Percentiles rank a stretch among this genome's conserved stretches.
These are phyloP conservation scores for Sporisorium sorghi DNA, from an alignment of 1,284 basidiomycete species.

Conservation along the genomic window DNA sequence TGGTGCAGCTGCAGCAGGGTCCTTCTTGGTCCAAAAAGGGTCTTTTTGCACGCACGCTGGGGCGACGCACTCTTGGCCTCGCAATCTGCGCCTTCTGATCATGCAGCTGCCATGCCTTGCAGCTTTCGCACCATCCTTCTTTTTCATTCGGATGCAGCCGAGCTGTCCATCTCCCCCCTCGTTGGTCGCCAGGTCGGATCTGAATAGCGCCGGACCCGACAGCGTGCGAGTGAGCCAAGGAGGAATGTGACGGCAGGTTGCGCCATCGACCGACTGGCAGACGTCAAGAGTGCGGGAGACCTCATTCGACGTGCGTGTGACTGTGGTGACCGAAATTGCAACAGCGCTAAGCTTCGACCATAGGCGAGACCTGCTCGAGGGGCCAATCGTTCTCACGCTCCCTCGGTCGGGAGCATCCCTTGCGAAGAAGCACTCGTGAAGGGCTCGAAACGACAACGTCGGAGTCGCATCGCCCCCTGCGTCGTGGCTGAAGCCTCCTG, in stretches of 20 bases:
- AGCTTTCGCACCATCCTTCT: no score
- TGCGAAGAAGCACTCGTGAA: no score
- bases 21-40: conserved; percentile 79
- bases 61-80: conserved; percentile 72
- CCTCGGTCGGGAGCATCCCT: no score
- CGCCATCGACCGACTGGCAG: neutral
- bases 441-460: no score
- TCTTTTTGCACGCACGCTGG: neutral
- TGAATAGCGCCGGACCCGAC: no score
- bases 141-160: no score
- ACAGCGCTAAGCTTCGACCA: neutral
- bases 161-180: no score
- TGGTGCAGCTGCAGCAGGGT: conserved; percentile 11
- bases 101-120: neutral
- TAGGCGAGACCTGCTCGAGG: neutral
- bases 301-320: neutral
- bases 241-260: neutral
- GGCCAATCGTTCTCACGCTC: neutral
- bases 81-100: neutral
- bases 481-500: neutral
- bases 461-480: no score
- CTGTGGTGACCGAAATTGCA: neutral
- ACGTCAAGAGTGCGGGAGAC: neutral
- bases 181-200: no score
- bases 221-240: no score